Conservation (phyloP, 2,329 filamentous ascomycete genomes). For the Paraconiothyrium brasiliense region DNA sequence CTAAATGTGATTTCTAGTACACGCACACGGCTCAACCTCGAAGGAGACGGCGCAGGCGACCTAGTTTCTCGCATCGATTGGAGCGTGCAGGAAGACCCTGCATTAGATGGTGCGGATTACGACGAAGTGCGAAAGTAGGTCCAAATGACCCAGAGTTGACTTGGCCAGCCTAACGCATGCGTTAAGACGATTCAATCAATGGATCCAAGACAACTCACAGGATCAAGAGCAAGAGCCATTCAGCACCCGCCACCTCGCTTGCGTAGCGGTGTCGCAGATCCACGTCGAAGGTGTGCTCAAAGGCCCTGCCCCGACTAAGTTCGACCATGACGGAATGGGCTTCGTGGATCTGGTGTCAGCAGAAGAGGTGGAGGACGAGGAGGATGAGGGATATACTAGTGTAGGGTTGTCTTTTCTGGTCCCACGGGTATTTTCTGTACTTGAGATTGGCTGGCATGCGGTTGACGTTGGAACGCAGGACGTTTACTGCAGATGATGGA, state of each 20-base stretch:
- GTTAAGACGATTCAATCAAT: background rate
- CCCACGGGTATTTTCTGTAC: background rate
- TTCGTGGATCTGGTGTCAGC: too few relatives aligned
- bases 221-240: background rate
- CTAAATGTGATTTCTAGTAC: too few relatives aligned
- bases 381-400: background rate
- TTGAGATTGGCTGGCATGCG: background rate
- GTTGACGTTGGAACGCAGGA: background rate
- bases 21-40: background rate
- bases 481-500: background rate
- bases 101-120: background rate
- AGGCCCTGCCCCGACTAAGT: background rate
- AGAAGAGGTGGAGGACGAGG: background rate
- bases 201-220: background rate
- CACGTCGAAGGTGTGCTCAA: background rate
- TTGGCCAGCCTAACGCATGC: background rate
- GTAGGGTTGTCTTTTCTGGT: background rate
- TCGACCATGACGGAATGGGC: too few relatives aligned
- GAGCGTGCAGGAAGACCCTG: constrained; percentile 1
- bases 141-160: background rate
- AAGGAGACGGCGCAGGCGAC: background rate
- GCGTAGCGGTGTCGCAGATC: background rate
- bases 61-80: background rate
- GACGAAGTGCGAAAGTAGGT: background rate
- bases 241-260: background rate